These are phyloP conservation scores for Lachnellula willkommii DNA, from an alignment of 2,329 filamentous ascomycete species.

Conservation along the genomic window DNA sequence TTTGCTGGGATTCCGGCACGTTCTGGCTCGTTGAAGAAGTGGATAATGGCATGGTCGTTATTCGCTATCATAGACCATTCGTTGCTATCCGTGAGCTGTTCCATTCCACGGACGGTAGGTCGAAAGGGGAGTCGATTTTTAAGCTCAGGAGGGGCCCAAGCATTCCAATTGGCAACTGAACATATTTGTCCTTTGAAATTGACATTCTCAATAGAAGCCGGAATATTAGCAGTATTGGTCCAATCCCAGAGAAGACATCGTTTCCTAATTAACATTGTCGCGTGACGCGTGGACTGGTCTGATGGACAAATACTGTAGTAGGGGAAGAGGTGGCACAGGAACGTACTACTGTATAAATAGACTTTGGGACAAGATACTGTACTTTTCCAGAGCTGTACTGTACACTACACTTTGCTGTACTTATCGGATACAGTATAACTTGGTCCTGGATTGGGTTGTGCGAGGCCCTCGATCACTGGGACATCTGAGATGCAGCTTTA, in stretches of 20 bases:
- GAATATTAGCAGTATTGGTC: slow-evolving; percentile 35
- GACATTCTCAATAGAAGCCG: slow-evolving; percentile 34
- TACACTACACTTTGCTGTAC: no score
- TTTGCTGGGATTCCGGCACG: slow-evolving; percentile 32
- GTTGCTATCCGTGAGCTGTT: slow-evolving; percentile 33
- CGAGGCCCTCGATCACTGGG: no score
- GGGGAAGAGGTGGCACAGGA: no score
- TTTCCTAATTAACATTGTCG: slow-evolving; percentile 27
- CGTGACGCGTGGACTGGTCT: not conserved
- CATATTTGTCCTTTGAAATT: slow-evolving; percentile 32
- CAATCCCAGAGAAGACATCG: slow-evolving; percentile 41
- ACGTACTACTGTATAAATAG: no score
- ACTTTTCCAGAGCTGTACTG: no score
- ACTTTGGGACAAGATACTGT: no score
- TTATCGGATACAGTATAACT: no score
- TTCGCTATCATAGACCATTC: slow-evolving; percentile 35
- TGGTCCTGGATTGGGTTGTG: no score
- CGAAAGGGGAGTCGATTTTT: slow-evolving; percentile 34
- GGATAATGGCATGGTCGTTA: slow-evolving; percentile 33
- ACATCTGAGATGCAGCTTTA: no score
- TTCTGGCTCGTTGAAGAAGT: slow-evolving; percentile 45
- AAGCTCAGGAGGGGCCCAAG: slow-evolving; percentile 37
- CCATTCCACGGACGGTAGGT: slow-evolving; percentile 38
- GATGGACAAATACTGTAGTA: not conserved
- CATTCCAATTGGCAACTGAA: slow-evolving; percentile 39